Evolutionary conservation across 345 rosid genomes (phyloP), one percentile per base, ranked within the genome.

Genomic region (Citrus australasica): DNA sequence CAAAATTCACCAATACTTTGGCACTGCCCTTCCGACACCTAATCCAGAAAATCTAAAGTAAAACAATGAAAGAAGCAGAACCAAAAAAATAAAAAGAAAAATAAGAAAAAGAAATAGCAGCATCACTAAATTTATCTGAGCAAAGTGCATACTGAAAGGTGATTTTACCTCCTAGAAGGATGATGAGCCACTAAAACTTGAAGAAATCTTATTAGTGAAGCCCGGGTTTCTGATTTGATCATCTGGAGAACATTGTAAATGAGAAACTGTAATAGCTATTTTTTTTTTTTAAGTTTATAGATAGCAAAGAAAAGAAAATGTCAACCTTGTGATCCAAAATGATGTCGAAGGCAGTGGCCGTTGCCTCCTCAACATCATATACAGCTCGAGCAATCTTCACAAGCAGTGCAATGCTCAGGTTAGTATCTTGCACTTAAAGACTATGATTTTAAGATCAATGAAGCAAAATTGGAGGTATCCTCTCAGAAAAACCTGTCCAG

Each of bases 1-100:
- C 98, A 79, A 93, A 92, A 75, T 94, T 91, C 79, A 97, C 85
- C 2, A 97, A 93, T 65, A 93, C 76, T 79, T 93, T 93, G 62
- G 99, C 95, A 80, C 91, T 90, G 81, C 99, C 99, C 87, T 86
- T 89, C 65, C 99, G 97, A 77, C 99, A 97, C 93, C 99, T 97
- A 76, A 77, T 67, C 82, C 67, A 79, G 58, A 76, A 37, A 82
- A 65, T 85, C 80, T 79, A 68, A 59, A 79, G 65, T 80, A 79
- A 87, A 81, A 73, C 42, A 78, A 69, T 69, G 82, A 81, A 78
- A 73, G 59, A 83, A 74, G 77, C 73, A 81, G 11, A 48, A 46
- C 70, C 71, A 48, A 42, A 10, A 22, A 55, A 55, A 27, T 9
- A 28, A 61, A 25, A 61, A 27, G 4, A 61, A 10, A 61, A 68